These are phyloP conservation scores for Sporothrix brasiliensis DNA, from an alignment of 2,329 filamentous ascomycete species.

Conservation along the genomic window DNA sequence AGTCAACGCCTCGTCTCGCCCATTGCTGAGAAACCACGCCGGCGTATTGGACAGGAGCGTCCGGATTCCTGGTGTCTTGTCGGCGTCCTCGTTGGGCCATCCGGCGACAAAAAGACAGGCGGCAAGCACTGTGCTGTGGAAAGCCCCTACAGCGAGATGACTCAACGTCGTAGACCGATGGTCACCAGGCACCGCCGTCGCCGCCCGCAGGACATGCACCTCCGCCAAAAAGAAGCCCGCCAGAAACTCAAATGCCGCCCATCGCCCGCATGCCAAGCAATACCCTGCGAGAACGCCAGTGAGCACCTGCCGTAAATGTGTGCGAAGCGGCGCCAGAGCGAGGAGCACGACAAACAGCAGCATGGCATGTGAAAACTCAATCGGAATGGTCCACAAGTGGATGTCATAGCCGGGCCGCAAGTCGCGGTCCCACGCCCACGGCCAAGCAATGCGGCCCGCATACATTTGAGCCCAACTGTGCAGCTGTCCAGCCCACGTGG, in stretches of 20 bases:
- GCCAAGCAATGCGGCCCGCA: slow-evolving; percentile 44
- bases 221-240: slow-evolving; percentile 52
- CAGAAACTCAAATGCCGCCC: slow-evolving; percentile 52
- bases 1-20: neutral
- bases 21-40: slow-evolving; percentile 40
- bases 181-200: neutral
- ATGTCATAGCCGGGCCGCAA: slow-evolving; percentile 47
- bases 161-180: no score
- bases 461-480: slow-evolving; percentile 41
- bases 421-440: slow-evolving; percentile 44
- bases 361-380: slow-evolving; percentile 53
- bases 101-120: slow-evolving; percentile 42
- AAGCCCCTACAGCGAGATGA: slow-evolving; percentile 22
- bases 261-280: slow-evolving; percentile 46
- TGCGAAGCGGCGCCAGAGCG: slow-evolving; percentile 44
- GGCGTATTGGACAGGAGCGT: slow-evolving; percentile 43
- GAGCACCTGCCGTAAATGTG: slow-evolving; percentile 41
- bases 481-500: slow-evolving; percentile 40
- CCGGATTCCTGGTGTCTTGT: slow-evolving; percentile 43
- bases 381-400: slow-evolving; percentile 55
- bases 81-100: slow-evolving; percentile 47
- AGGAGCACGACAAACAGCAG: slow-evolving; percentile 48
- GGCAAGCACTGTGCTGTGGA: slow-evolving; percentile 32
- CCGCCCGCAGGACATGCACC: slow-evolving; percentile 42
- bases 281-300: slow-evolving; percentile 45